phyloP scores from a whole-genome alignment of 306 rosid species.

The Castanea mollissima region DNA sequence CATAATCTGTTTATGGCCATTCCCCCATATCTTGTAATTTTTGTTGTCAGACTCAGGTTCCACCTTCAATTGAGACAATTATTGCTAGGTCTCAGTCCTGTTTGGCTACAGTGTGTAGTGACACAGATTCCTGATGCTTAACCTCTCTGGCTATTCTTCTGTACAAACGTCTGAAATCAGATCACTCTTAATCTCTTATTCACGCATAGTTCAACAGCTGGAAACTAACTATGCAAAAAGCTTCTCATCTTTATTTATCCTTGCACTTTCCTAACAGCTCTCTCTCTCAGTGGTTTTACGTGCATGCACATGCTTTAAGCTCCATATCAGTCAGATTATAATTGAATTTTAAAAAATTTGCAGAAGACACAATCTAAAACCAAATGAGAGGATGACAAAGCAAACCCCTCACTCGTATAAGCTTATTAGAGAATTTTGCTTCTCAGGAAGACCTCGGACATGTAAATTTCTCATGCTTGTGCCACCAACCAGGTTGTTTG shows the following conservation, averaged over 20 bases:
- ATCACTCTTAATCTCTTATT: neutral
- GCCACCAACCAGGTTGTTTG: conserved; percentile 41
- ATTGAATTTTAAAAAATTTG: conserved; percentile 9
- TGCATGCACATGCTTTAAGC: neutral
- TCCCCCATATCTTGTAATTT: neutral
- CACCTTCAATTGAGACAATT: neutral
- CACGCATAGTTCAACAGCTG: neutral
- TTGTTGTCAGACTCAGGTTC: neutral
- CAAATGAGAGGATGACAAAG: conserved; percentile 30
- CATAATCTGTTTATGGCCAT: neutral
- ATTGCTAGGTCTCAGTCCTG: neutral
- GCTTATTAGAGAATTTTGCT: conserved; percentile 7
- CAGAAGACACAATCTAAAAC: conserved; percentile 45
- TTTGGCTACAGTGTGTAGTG: neutral
- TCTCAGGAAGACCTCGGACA: conserved; percentile 32
- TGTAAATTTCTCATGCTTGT: conserved; percentile 13
- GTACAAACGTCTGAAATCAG: conserved; percentile 3
- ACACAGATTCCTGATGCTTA: no score
- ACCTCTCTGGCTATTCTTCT: no score
- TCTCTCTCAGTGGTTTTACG: neutral
- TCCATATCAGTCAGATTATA: conserved; percentile 17
- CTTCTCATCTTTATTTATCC: conserved; percentile 28
- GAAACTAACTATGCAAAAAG: conserved; percentile 43
- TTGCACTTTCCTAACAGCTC: conserved; percentile 42
- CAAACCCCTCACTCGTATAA: conserved; percentile 20